phyloP scores from a whole-genome alignment of 2,329 filamentous ascomycete species.

The Cercospora zeina region DNA sequence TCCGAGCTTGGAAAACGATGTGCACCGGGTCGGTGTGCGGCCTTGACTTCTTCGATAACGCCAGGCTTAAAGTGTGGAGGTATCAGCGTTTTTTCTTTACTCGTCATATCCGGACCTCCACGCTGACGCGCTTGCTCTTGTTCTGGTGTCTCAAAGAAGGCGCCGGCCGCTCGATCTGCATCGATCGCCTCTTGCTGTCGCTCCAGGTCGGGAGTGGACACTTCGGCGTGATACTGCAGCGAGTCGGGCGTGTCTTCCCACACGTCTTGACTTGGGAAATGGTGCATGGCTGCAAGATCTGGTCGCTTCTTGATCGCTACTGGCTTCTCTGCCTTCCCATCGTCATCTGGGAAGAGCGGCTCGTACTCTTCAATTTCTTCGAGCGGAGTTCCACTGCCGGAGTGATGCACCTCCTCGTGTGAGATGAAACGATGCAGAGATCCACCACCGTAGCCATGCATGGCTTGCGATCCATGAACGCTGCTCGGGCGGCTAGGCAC shows the following conservation, averaged over 20 bases:
- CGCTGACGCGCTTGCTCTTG: conserved; percentile 54
- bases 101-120: conserved; percentile 40
- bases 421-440: conserved; percentile 57
- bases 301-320: conserved; percentile 57
- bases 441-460: conserved; percentile 49
- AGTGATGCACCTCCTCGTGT: conserved; percentile 50
- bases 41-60: conserved; percentile 53
- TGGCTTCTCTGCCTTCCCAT: conserved; percentile 57
- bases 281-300: conserved; percentile 51
- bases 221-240: conserved; percentile 72
- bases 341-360: conserved; percentile 79
- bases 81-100: conserved; percentile 54
- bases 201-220: conserved; percentile 69
- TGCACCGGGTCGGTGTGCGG: conserved; percentile 56
- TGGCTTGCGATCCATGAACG: conserved; percentile 43
- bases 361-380: conserved; percentile 94
- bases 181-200: conserved; percentile 41
- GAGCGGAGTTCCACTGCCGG: conserved; percentile 63
- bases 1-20: conserved; percentile 85
- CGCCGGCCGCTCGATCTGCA: conserved; percentile 35
- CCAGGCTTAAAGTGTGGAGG: conserved; percentile 59
- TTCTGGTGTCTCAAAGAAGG: conserved; percentile 49
- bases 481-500: conserved; percentile 63
- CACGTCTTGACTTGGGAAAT: conserved; percentile 91
- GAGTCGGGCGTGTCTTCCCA: conserved; percentile 96